Percentiles rank a stretch among this genome's conserved stretches.
phyloP scores from a whole-genome alignment of 768 basidiomycete species.

The Tricholoma sp. region DNA sequence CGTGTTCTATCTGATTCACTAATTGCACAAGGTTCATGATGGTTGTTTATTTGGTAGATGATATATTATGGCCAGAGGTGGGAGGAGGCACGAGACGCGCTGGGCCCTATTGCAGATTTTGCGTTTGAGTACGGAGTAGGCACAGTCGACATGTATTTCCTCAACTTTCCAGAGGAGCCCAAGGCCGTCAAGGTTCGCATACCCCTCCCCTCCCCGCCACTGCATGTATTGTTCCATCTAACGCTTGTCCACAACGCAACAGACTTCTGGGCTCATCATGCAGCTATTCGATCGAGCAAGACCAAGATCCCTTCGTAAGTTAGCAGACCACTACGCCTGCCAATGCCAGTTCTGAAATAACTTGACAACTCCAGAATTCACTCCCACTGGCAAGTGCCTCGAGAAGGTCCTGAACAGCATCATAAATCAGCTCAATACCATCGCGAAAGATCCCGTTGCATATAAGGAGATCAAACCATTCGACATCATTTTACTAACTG shows the following conservation, averaged over 20 bases:
- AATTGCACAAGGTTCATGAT: too few species aligned
- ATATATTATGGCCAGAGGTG: slow-evolving; percentile 3
- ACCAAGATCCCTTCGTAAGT: too few species aligned
- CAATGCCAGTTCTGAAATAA: background rate
- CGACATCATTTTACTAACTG: slow-evolving; percentile 9
- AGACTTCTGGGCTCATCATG: too few species aligned
- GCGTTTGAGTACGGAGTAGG: too few species aligned
- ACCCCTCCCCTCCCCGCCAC: too few species aligned
- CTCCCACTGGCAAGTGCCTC: slow-evolving; percentile 1
- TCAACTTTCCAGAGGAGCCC: too few species aligned
- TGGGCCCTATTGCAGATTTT: too few species aligned
- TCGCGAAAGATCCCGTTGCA: background rate
- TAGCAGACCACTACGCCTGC: background rate
- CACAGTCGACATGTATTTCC: too few species aligned
- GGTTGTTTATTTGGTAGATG: slow-evolving; percentile 2
- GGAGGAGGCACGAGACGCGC: slow-evolving; percentile 6
- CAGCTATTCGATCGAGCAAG: too few species aligned
- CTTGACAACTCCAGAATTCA: background rate
- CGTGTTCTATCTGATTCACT: background rate
- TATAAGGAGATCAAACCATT: slow-evolving; percentile 7
- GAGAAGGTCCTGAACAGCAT: background rate
- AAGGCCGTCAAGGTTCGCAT: too few species aligned
- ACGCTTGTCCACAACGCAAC: too few species aligned
- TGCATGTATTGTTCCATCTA: too few species aligned
- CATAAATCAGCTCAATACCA: slow-evolving; percentile 1